Base-by-base conservation (phyloP, 345 rosid species). In the Heritiera fomes region DNA sequence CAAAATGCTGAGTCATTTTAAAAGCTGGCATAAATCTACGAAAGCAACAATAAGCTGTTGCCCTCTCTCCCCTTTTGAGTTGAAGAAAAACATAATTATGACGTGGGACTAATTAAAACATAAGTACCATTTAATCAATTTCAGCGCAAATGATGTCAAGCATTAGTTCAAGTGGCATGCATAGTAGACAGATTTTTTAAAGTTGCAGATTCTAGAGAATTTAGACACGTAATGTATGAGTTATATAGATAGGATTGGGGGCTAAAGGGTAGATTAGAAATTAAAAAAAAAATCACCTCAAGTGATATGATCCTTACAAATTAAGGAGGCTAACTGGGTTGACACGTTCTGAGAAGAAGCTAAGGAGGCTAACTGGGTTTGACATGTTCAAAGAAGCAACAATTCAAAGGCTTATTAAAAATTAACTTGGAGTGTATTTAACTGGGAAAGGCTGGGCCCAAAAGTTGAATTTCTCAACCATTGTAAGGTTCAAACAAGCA, bases 381-480 rank as follows among this genome's bases (percentile, higher is more conserved):
- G 14, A 30, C 40, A 10, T 30, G 43, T 62, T 62, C 65, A 4
- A 61, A 11, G 2, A 20, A 59, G 14, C n/a, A 56, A 10, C 64
- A 23, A 20, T 20, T 11, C 64, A 60, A 28, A 23, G 64, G 3
- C 28, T 23, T 23, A 23, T 23, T 23, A 23, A 23, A 23, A 23
- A 23, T 23, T 23, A 23, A 23, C 28, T 23, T 17, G 3, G 18
- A 14, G 12, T 15, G 20, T 32, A 17, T 50, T 71, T 71, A 2
- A 15, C 52, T 52, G 20, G 49, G 63, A 18, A 34, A 64, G 69
- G 38, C 20, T 69, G 10, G 34, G 14, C 2, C 6, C 5, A 13
- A 53, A 53, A 2, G 76, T 72, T 72, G 76, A 72, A 53, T 53
- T 53, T 30, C 10, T 64, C 79, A 47, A 63, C 28, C 75, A 32